Base-by-base conservation (phyloP, 495 filamentous ascomycete species). In the Neurospora africana region DNA sequence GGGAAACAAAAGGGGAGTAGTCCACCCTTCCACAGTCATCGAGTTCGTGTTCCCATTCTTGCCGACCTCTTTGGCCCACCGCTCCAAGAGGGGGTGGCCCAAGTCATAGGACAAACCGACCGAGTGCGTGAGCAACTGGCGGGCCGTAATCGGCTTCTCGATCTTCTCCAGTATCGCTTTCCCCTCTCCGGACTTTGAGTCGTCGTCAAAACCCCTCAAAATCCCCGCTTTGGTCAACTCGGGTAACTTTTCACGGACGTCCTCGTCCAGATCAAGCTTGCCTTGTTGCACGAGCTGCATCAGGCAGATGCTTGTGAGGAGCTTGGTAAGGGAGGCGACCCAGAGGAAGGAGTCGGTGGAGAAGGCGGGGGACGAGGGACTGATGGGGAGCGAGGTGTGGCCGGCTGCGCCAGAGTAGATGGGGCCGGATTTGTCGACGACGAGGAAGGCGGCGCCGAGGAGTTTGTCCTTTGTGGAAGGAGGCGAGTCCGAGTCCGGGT, bases 271-370 rank as follows among this genome's bases (percentile, higher is more conserved):
- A 6, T 13, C 5, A 37, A 78, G 35, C 10, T 69, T 33, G 21
- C 74, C 75, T 6, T 69, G 43, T 69, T 81, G 76, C 19, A 79
- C 76, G 33, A 77, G 65, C 23, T 76, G 74, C 79, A 81, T 77
- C 11, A 77, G 23, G 35, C 72, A 69, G 0, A 72, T 71, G 21
- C 68, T 41, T 11, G 76, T 79, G 65, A 78, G 69, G 36, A 81
- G 71, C 71, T 81, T 81, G 44, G 75, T 78, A 47, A 75, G 21
- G n/a, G 78, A 79, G 17, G 79, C 79, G 4, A 75, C 68, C 71
- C 75, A 77, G 35, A 86, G 86, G 72, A 87, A 89, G 36, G 92
- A 89, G 73, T 83, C 74, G 9, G 78, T 70, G 15, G 84, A 70
- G 58, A 84, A 81, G 4, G 77, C 21, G 0, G 78, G 72, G 23